Evolutionary conservation across 495 filamentous ascomycete genomes (phyloP), one percentile per base, ranked within the genome.

Genomic region (Ramalina peruviana): DNA sequence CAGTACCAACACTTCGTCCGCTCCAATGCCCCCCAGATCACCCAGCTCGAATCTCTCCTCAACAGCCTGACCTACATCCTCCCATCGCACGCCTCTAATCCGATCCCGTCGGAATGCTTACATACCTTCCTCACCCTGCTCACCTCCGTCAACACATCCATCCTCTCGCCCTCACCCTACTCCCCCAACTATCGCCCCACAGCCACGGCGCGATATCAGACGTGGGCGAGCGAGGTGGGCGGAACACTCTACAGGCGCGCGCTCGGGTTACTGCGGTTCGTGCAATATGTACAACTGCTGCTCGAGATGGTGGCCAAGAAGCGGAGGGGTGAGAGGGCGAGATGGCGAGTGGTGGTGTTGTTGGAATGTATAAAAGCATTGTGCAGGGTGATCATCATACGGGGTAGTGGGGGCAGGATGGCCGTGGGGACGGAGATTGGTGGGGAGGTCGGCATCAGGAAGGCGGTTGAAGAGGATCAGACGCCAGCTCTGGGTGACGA

Each of bases 21-120:
- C 37, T 90, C 89, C 67, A 96, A 98, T 66, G 75, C 87, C 48
- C 81, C 84, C 62, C 85, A 90, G 20, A 86, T 98, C 47, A 81
- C 82, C 13, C 88, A 94, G 62, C 89, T 98, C 50, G 92, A 98
- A 69, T 90, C 85, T 39, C 86, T 86, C 15, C 69, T 98, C 60
- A 79, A 93, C 19, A 90, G 85, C 4, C 68, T 98, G 46, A 93
- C 89, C 19, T 97, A 97, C 62, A 89, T 98, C 58, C 89, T 98
- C 23, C 92, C 92, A 43, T 86, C 89, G 51, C 87, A 88, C 45
- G 95, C 93, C 65, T 80, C 88, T 55, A 89, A 88, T 33, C 89
- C 95, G 62, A 79, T 97, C 56, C 82, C 90, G 51, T 95, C 92
- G 54, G 92, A 98, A 69, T 88, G 84, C 47, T 75, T 97, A 17